Conservation (phyloP, 2,329 filamentous ascomycete genomes). For the Cladophialophora chaetospira region DNA sequence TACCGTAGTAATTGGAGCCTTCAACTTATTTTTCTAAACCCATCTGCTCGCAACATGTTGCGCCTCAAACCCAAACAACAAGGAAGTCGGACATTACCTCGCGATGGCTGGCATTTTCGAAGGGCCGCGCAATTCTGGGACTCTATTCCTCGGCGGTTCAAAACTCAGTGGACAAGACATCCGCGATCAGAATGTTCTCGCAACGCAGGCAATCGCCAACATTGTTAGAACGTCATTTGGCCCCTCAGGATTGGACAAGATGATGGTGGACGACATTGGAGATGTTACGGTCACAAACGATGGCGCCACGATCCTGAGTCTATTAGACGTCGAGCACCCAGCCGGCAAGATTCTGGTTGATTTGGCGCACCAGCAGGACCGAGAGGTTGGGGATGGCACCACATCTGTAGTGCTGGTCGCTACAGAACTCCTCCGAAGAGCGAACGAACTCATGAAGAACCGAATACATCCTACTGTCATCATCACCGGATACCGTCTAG, state of each 20-base stretch:
- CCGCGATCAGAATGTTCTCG: conserved; percentile 94
- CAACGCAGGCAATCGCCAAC: conserved; percentile 96
- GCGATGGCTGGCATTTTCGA: conserved; percentile 94
- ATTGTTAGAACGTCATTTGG: conserved; percentile 99
- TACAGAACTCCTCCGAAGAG: conserved; percentile 87
- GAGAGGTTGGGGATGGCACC: conserved; percentile 97
- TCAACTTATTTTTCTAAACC: conserved; percentile 6
- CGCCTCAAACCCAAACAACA: background rate
- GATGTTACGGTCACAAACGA: conserved; percentile 99
- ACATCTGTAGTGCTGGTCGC: conserved; percentile 98
- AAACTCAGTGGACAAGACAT: conserved; percentile 98
- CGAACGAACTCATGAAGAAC: conserved; percentile 99
- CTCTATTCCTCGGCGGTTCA: conserved; percentile 91
- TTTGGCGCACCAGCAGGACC: conserved; percentile 96
- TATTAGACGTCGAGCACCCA: conserved; percentile 96
- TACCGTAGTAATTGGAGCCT: background rate
- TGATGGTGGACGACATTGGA: conserved; percentile 99
- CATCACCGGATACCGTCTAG: conserved; percentile 96
- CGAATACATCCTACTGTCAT: conserved; percentile 99
- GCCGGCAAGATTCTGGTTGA: conserved; percentile 98
- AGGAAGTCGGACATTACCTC: conserved; percentile 6
- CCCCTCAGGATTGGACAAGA: conserved; percentile 96
- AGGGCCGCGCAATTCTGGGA: conserved; percentile 87
- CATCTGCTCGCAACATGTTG: background rate
- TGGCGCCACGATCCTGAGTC: conserved; percentile 90